Conservation (phyloP, 2,329 filamentous ascomycete species). For the Colletotrichum sp. region DNA sequence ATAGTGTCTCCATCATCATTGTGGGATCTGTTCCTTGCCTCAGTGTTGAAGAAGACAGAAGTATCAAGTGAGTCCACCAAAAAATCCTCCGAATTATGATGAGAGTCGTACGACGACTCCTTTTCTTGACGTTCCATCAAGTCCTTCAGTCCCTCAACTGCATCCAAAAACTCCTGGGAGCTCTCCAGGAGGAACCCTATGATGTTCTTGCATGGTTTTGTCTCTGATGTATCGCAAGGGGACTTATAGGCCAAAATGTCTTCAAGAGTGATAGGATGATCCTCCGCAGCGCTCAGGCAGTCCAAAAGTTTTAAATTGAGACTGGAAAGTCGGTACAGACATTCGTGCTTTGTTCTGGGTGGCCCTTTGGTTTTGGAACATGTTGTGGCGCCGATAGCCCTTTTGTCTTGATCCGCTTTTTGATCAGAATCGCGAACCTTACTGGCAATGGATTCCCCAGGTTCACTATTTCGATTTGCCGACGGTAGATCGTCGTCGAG, state of each 20-base stretch:
- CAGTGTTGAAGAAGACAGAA: neutral
- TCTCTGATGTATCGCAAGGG: neutral
- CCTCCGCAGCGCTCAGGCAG: neutral
- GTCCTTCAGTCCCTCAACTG: neutral
- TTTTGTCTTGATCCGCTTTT: neutral
- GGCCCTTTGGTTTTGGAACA: neutral
- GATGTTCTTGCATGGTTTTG: neutral
- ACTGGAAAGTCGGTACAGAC: neutral
- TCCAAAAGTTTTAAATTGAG: neutral
- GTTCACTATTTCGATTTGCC: neutral
- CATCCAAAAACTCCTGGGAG: neutral
- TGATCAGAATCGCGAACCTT: accelerated
- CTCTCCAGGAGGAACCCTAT: neutral
- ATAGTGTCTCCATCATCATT: neutral
- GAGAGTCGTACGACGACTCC: neutral
- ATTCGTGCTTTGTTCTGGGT: neutral
- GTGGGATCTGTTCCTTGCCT: accelerated
- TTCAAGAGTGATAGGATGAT: neutral
- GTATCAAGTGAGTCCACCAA: neutral
- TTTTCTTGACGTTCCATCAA: neutral
- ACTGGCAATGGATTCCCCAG: accelerated
- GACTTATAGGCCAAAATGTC: neutral
- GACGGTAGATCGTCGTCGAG: accelerated
- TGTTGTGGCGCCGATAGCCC: accelerated
- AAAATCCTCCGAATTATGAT: neutral